A percentile compares a stretch with the other conserved stretches of the same genome.
These are phyloP conservation scores for Metschnikowia vanudenii DNA, from an alignment of 805 yeast species.

Conservation along the genomic window DNA sequence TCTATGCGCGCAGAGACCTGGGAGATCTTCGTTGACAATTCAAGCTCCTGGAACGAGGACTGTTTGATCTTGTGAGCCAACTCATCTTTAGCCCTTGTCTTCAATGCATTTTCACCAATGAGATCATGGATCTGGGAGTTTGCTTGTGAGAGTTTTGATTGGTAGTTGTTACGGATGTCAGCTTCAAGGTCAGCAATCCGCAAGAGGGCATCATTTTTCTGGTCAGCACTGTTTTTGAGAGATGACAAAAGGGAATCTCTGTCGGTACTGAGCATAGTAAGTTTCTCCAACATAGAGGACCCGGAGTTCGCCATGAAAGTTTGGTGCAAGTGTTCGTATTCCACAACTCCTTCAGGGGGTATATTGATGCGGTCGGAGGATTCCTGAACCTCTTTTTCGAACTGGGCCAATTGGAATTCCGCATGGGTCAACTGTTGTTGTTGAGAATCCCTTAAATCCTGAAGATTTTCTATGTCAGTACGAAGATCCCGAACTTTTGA, in stretches of 20 bases:
- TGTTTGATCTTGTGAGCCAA: conserved; percentile 38
- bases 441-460: conserved; percentile 30
- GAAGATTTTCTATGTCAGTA: conserved; percentile 54
- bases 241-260: conserved; percentile 40
- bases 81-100: conserved; percentile 24
- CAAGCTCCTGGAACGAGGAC: conserved; percentile 48
- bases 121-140: conserved; percentile 32
- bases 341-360: conserved; percentile 50
- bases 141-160: conserved; percentile 31
- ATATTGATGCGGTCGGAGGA: conserved; percentile 27
- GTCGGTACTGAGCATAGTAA: conserved; percentile 42
- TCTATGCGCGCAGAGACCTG: conserved; percentile 60
- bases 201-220: conserved; percentile 36
- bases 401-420: conserved; percentile 29
- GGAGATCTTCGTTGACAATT: conserved; percentile 61
- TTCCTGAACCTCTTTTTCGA: conserved; percentile 26
- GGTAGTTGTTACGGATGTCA: conserved; percentile 34
- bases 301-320: conserved; percentile 56
- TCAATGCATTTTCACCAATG: conserved; percentile 28
- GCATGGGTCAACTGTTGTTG: conserved; percentile 49
- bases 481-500: conserved; percentile 49
- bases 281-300: conserved; percentile 52
- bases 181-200: conserved; percentile 42
- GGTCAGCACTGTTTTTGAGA: conserved; percentile 26
- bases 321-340: conserved; percentile 59